Base-by-base conservation (phyloP, 345 rosid species). In the Camelina sativa region DNA sequence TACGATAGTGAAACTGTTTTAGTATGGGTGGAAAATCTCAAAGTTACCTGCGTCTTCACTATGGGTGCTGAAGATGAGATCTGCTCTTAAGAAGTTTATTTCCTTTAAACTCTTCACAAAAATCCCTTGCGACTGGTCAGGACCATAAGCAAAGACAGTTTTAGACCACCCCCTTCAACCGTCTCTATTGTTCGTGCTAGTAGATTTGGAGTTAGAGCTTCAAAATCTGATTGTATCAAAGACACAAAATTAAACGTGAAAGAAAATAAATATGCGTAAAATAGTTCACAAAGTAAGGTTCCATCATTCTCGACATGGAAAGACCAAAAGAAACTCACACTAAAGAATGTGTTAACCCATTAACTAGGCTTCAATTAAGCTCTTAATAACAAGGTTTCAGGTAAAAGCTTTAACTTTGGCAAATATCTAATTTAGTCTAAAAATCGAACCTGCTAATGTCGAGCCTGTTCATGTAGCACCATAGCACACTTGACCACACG, bases 181-280 rank as follows among this genome's bases (percentile, higher is more conserved):
- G 99, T 91, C 84, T 95, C 99, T 74, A 90, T 88, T 4, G 99
- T 91, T 79, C 99, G 86, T 47, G 97, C 97, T 61, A 91, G 83
- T 34, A 95, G 86, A 86, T 95, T 91, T 47, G 99, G 99, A n/a
- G 99, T 91, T 75, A 91, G 74, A 50, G 99, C 97, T 83, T 91
- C 99, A 80, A 95, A 95, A 79, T 95, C 99, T 95, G 76, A 76
- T 37, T 50, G 50, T 55, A 65, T 20, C 73, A 38, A 38, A 40
- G 71, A 35, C 4, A 5, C 34, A 32, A 71, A 17, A 68, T 30
- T 47, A 61, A 79, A 58, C 11, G 50, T 38, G 52, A 15, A 62
- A 62, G 51, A 62, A 15, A 6, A 63, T 2, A n/a, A 2, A 52
- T 11, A 72, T 8, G 69, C 30, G n/a, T 52, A 62, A 38, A 6